Conservation (phyloP, 768 basidiomycete species). For the Calocera cornea region DNA sequence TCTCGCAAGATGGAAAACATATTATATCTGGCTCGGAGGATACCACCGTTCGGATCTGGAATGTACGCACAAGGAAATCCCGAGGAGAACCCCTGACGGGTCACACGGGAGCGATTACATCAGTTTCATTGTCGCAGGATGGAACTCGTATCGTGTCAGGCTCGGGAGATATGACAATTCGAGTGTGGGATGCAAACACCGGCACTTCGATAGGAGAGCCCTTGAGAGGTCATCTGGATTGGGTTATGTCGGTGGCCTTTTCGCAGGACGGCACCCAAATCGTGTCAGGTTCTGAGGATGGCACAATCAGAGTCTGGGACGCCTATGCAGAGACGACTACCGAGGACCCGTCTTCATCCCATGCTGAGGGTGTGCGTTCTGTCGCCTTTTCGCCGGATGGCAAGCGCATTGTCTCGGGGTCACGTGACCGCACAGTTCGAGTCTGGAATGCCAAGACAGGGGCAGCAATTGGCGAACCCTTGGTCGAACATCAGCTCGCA, state of each 20-base stretch:
- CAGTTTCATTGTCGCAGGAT: constrained; percentile 7
- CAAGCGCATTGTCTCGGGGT: constrained; percentile 10
- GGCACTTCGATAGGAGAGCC: neutral
- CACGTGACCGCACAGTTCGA: neutral
- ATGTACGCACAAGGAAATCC: neutral
- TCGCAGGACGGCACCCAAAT: constrained; percentile 12
- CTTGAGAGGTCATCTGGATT: neutral
- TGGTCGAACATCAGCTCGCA: neutral
- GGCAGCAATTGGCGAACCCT: neutral
- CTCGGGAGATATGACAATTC: constrained; percentile 6
- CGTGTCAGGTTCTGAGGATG: neutral
- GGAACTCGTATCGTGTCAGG: neutral
- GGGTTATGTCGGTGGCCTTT: neutral
- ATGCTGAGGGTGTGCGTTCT: too few species aligned
- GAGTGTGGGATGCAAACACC: constrained; percentile 5
- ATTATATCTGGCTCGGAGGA: neutral
- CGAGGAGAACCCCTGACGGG: neutral
- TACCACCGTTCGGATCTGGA: constrained; percentile 3
- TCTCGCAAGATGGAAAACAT: constrained; percentile 1
- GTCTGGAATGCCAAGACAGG: constrained; percentile 4
- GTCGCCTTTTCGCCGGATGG: constrained; percentile 6
- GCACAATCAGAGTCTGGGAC: neutral
- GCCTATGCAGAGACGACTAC: neutral
- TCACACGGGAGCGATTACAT: neutral
- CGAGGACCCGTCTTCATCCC: too few species aligned